Percentiles rank a stretch among this genome's conserved stretches.
Evolutionary conservation across 306 rosid genomes (phyloP).

Genomic region (Citrullus amarus): DNA sequence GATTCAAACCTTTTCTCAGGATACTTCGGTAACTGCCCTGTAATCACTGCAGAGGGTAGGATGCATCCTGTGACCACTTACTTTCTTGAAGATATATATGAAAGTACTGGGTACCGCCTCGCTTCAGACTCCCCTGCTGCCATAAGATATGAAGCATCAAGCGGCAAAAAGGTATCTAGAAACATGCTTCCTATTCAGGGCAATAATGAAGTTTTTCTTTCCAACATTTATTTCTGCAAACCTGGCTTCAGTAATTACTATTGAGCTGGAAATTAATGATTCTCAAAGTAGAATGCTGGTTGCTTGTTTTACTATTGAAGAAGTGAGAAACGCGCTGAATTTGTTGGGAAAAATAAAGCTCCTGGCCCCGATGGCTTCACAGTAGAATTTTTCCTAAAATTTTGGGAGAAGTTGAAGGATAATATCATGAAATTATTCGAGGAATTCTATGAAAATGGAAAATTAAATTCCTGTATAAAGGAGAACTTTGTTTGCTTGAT

Average conservation of each 20-base stretch:
- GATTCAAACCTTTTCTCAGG: conserved; percentile 84
- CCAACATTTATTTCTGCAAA: background rate
- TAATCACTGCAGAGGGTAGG: conserved; percentile 84
- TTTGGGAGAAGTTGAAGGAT: no score
- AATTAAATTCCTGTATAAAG: no score
- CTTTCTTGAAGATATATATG: conserved; percentile 88
- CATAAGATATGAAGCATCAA: conserved; percentile 35
- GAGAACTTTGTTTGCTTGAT: no score
- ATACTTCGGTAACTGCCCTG: conserved; percentile 82
- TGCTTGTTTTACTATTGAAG: no score
- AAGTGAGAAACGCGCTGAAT: no score
- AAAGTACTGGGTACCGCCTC: conserved; percentile 54
- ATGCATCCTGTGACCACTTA: conserved; percentile 74
- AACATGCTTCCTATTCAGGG: background rate
- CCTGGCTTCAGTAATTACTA: background rate
- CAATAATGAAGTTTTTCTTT: background rate
- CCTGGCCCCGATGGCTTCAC: no score
- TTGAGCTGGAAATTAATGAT: background rate
- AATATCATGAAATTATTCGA: no score
- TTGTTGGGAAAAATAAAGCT: no score
- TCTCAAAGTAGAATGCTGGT: no score
- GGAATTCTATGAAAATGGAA: no score
- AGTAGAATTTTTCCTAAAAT: no score
- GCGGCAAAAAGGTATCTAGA: conserved; percentile 39
- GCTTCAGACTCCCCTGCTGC: conserved; percentile 80